A percentile compares a stretch with the other conserved stretches of the same genome.
Evolutionary conservation across 257 asterid genomes (phyloP).

Genomic region (Primulina tabacum): DNA sequence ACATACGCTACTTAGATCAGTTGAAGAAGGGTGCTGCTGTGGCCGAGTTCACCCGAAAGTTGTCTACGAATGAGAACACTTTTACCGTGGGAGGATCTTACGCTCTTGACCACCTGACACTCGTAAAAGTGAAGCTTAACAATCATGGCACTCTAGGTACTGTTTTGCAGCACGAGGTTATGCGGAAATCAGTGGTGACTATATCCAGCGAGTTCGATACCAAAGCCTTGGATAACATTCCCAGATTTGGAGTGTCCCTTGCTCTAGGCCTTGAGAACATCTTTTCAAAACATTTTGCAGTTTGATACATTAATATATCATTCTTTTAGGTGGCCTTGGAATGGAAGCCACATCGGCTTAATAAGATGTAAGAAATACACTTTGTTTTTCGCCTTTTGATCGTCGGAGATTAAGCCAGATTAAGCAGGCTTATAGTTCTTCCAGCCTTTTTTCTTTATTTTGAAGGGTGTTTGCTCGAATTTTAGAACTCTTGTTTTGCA

Average conservation of each 20-base stretch:
- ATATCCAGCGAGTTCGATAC: slow-evolving; percentile 75
- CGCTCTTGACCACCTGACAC: slow-evolving; percentile 60
- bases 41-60: slow-evolving; percentile 61
- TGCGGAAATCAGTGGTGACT: slow-evolving; percentile 59
- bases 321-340: slow-evolving; percentile 29
- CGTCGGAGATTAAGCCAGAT: slow-evolving; percentile 25
- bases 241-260: slow-evolving; percentile 63
- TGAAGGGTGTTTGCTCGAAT: neutral
- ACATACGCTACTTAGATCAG: slow-evolving; percentile 51
- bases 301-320: slow-evolving; percentile 23
- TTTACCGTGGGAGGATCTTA: slow-evolving; percentile 74
- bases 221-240: slow-evolving; percentile 77
- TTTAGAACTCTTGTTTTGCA: slow-evolving; percentile 4
- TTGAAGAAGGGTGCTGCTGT: slow-evolving; percentile 55
- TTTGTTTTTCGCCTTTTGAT: neutral
- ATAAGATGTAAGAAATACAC: neutral
- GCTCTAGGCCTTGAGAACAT: slow-evolving; percentile 52
- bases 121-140: slow-evolving; percentile 66
- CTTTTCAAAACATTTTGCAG: slow-evolving; percentile 10
- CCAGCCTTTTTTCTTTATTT: slow-evolving; percentile 13
- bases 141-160: slow-evolving; percentile 69
- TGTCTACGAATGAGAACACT: slow-evolving; percentile 76
- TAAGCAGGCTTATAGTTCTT: slow-evolving; percentile 21
- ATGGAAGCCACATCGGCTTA: slow-evolving; percentile 3
- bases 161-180: slow-evolving; percentile 65